A percentile compares a stretch with the other conserved stretches of the same genome.
Evolutionary conservation across 495 filamentous ascomycete genomes (phyloP).

Genomic region (Cryomyces minteri): DNA sequence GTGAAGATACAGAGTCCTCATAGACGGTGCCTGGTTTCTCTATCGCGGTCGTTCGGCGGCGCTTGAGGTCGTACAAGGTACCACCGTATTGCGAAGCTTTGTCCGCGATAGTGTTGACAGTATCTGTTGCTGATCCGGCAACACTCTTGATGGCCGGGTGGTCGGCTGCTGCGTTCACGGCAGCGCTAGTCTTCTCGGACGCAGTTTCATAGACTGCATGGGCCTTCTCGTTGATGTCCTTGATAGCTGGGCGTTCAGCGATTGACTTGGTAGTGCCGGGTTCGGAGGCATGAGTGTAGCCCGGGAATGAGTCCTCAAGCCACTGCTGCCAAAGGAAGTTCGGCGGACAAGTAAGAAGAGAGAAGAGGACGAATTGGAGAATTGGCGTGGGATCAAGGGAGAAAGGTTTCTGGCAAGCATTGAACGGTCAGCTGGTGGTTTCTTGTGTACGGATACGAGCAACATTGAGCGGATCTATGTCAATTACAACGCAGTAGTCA

Average conservation of each 20-base stretch:
- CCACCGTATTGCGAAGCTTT: too few species aligned
- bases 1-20: too few species aligned
- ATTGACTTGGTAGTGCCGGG: neutral
- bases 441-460: neutral
- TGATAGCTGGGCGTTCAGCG: too few species aligned
- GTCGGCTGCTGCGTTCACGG: neutral
- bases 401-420: conserved; percentile 25
- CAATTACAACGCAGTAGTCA: neutral
- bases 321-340: conserved; percentile 73
- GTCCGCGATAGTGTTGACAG: too few species aligned
- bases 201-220: neutral
- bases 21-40: too few species aligned
- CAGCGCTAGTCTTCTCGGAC: neutral
- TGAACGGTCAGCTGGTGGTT: neutral
- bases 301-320: conserved; percentile 36
- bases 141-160: neutral
- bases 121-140: too few species aligned
- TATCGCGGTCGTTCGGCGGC: too few species aligned
- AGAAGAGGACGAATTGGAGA: conserved; percentile 63
- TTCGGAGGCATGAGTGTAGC: conserved; percentile 8
- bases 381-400: conserved; percentile 41
- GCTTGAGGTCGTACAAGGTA: too few species aligned
- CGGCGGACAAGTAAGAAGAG: conserved; percentile 56
- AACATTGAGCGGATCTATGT: neutral
- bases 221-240: neutral